Base-by-base conservation (phyloP, 257 asterid species). In the Scutellaria minor region DNA sequence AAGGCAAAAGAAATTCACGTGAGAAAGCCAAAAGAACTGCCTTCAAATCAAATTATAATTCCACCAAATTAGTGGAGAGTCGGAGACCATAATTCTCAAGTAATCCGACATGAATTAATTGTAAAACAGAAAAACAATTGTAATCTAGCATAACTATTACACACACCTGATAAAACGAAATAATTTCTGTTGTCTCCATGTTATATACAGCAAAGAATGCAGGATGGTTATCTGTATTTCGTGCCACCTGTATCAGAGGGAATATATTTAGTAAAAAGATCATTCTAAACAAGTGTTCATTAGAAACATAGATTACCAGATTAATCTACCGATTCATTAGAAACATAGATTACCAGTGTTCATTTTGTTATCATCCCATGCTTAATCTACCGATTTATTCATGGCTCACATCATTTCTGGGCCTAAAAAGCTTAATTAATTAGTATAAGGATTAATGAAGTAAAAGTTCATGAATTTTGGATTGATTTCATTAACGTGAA, bases 191-290 rank as follows among this genome's bases (percentile, higher is more conserved):
- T 1, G 97, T 88, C 85, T 91, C 99, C 98, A 94, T 91, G 77
- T 94, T 87, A 82, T 94, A 94, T 77, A 94, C 95, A 84, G 96
- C 99, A 84, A 94, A 88, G 77, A 94, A 94, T 71, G 99, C 95
- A 64, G 94, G 96, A 78, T 93, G 94, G 77, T 71, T 93, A 68
- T 93, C 98, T 5, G 93, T 83, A 80, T 82, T 89, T 75, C 96
- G 83, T 18, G 95, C 87, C 70, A 91, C 92, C 96, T 93, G 83
- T 55, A 69, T 68, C 74, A 77, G 46, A 75, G 68, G 70, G 64
- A 72, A 80, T 62, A 50, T 72, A 68, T 62, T 65, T 52, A 69
- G 80, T 75, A 70, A 74, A 68, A 76, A 59, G 70, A 71, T 63
- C 39, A 52, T 51, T 37, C 72, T 11, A 2, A 60, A 37, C 6